phyloP scores from a whole-genome alignment of 257 asterid species.

The Nicotiana attenuata region DNA sequence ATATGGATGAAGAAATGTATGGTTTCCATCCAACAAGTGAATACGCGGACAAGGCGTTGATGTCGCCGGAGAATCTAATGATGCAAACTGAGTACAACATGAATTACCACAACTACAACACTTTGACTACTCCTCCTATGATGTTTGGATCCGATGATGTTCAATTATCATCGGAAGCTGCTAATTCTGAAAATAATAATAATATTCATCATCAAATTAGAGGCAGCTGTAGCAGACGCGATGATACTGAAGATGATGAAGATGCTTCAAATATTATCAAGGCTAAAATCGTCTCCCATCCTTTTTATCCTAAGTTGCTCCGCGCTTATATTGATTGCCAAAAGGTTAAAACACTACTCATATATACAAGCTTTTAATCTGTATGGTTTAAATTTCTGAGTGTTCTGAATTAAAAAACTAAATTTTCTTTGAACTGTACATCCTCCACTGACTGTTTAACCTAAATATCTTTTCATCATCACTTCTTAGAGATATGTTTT shows the following conservation, averaged over 20 bases:
- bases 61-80: conserved; percentile 44
- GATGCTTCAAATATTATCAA: conserved; percentile 30
- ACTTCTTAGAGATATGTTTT: background rate
- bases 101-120: conserved; percentile 11
- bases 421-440: background rate
- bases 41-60: conserved; percentile 36
- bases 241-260: conserved; percentile 12
- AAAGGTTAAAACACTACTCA: conserved; percentile 21
- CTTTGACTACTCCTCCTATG: conserved; percentile 11
- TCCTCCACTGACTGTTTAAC: background rate
- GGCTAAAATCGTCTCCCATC: conserved; percentile 43
- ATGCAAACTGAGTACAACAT: conserved; percentile 25
- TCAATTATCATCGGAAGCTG: background rate
- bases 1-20: conserved; percentile 43
- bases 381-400: no score
- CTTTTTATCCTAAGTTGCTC: conserved; percentile 36
- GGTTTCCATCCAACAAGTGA: conserved; percentile 26
- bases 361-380: background rate
- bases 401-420: no score
- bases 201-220: conserved; percentile 2
- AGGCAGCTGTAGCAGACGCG: background rate
- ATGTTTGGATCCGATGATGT: conserved; percentile 22
- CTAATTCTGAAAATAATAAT: background rate
- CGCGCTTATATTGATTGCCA: conserved; percentile 48
- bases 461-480: background rate